phyloP scores from a whole-genome alignment of 108 stramenopile species.

The Mediolabrus comicus region DNA sequence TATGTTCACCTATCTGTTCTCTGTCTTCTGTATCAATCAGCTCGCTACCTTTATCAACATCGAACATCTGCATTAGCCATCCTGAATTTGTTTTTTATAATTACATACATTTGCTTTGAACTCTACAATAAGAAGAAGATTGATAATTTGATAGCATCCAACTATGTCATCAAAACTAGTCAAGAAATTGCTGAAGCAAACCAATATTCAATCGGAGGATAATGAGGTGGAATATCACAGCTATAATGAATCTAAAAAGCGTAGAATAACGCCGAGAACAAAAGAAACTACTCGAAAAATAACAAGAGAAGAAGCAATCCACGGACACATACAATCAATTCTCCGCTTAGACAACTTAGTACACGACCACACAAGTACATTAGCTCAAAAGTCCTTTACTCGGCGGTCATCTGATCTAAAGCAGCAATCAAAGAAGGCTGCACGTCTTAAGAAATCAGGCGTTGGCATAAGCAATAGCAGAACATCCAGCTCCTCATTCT shows the following conservation, averaged over 20 bases:
- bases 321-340: neutral
- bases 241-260: neutral
- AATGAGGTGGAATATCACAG: neutral
- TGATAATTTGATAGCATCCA: neutral
- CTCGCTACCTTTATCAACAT: neutral
- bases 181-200: neutral
- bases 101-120: neutral
- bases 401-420: neutral
- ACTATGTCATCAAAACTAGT: conserved; percentile 1
- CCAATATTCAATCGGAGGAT: neutral
- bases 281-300: neutral
- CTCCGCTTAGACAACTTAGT: neutral
- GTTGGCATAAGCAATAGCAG: neutral
- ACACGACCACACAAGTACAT: neutral
- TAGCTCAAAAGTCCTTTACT: neutral
- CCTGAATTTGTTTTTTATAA: neutral
- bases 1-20: neutral
- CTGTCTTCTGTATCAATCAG: neutral
- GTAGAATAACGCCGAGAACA: neutral
- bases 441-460: neutral
- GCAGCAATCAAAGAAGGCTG: neutral
- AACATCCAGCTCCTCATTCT: neutral
- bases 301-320: neutral
- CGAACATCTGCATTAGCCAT: neutral
- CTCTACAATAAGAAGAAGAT: neutral